These are phyloP conservation scores for Abortiporus biennis DNA, from an alignment of 1,284 basidiomycete species.

Conservation along the genomic window DNA sequence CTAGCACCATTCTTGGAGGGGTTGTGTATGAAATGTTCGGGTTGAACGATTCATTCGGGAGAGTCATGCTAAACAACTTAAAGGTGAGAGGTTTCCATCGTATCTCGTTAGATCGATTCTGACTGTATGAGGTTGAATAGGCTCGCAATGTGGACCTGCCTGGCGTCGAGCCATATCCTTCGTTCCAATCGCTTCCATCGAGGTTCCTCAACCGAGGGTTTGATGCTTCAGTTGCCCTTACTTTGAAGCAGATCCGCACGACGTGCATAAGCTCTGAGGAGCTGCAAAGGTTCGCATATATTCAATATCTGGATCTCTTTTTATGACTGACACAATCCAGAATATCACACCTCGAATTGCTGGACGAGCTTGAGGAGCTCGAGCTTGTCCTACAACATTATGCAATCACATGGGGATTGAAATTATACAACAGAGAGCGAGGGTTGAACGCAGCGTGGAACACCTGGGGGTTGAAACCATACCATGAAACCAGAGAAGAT, in stretches of 20 bases:
- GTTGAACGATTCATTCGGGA: conserved; percentile 78
- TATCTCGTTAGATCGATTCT: not conserved
- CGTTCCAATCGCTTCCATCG: conserved; percentile 47
- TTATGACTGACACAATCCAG: conserved; percentile 34
- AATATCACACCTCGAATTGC: conserved; percentile 71
- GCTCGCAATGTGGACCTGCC: conserved; percentile 70
- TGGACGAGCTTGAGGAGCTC: conserved; percentile 91
- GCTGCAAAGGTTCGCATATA: conserved; percentile 49
- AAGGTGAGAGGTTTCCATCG: conserved; percentile 38
- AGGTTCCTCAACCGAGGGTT: conserved; percentile 64
- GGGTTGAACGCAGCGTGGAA: not conserved
- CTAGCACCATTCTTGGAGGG: conserved; percentile 36
- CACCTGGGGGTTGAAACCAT: conserved; percentile 1
- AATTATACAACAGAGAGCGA: conserved; percentile 11
- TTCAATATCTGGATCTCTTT: not conserved
- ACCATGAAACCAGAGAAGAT: too few relatives aligned
- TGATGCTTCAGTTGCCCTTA: conserved; percentile 45
- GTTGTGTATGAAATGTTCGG: conserved; percentile 91
- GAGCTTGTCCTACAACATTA: conserved; percentile 86
- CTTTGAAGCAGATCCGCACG: conserved; percentile 63
- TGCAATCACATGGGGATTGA: conserved; percentile 73
- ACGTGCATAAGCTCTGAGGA: conserved; percentile 50
- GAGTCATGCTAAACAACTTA: conserved; percentile 84
- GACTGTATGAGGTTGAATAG: conserved; percentile 30
- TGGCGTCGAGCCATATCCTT: conserved; percentile 61